Evolutionary conservation across 345 rosid species (phyloP), one percentile per base, ranked within the genome.

Genomic region (Lepidium sativum): DNA sequence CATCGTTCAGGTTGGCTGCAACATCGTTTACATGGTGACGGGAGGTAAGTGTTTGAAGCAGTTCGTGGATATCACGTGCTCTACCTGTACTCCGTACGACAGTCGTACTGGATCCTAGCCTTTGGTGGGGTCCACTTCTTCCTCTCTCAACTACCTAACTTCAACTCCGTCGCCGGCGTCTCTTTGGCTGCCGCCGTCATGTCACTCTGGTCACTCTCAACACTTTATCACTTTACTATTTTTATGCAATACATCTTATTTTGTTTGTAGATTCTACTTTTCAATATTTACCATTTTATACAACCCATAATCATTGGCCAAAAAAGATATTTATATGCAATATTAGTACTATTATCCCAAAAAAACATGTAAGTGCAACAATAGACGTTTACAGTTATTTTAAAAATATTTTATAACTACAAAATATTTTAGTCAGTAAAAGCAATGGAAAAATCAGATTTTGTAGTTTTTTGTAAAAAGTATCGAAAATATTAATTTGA

Each of bases 21-120:
- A 81, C 66, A 80, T 94, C 9, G 97, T 89, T n/a, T 94, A 89
- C 83, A 94, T 94, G 96, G 97, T 94, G 16, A 94, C 99, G 0
- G 99, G 99, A n/a, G 99, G 97, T 35, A 86, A 94, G 70, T 87
- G 97, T 66, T 63, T 94, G 6, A 87, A 87, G 77, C 79, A 89
- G 78, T 89, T 94, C 77, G 45, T 83, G 77, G 95, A 94, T 50
- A 84, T 87, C 76, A 71, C 86, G 6, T 94, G 99, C 56, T 11
- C 75, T 58, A 41, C 74, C 67, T 87, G 97, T 79, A 84, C 82
- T 2, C 80, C 2, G 74, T 74, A 14, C 77, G 78, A 68, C 97
- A 86, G 79, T 82, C 97, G 3, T 94, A 87, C 63, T 94, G 97
- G 97, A 94, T 94, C 53, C 60, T 89, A 21, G 89, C 84, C 61